Conservation (phyloP, 1,284 basidiomycete genomes). For the Fomitopsis palustris region DNA sequence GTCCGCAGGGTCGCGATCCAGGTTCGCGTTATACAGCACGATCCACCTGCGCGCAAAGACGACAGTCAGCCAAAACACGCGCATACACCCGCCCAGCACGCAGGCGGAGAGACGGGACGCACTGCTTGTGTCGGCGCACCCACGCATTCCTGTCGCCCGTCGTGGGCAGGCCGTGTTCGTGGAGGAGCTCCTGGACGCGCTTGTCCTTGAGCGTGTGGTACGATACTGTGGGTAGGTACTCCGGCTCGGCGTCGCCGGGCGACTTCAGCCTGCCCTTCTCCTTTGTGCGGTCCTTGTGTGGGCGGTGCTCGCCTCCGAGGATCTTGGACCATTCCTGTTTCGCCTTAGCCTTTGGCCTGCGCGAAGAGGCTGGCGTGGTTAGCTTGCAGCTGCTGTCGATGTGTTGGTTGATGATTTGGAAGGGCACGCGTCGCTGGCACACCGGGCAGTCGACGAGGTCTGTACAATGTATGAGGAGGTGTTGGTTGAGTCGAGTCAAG, state of each 20-base stretch:
- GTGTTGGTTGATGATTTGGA: slow-evolving; percentile 51
- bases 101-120: slow-evolving; percentile 14
- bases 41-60: slow-evolving; percentile 48
- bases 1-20: slow-evolving; percentile 48
- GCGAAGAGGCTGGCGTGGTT: slow-evolving; percentile 15
- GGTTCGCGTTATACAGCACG: slow-evolving; percentile 65
- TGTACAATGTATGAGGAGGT: not conserved
- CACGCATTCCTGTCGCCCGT: slow-evolving; percentile 50
- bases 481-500: too few species aligned
- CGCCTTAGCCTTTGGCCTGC: slow-evolving; percentile 23
- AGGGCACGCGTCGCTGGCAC: slow-evolving; percentile 43
- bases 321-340: slow-evolving; percentile 49
- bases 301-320: slow-evolving; percentile 31
- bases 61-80: not conserved
- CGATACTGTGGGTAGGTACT: slow-evolving; percentile 60
- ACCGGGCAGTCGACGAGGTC: slow-evolving; percentile 50
- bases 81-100: not conserved
- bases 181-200: slow-evolving; percentile 55
- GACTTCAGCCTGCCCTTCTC: slow-evolving; percentile 37
- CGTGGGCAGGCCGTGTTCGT: slow-evolving; percentile 45
- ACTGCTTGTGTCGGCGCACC: slow-evolving; percentile 61
- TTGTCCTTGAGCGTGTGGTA: slow-evolving; percentile 64
- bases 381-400: slow-evolving; percentile 49
- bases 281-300: slow-evolving; percentile 2
- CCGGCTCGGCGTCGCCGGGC: slow-evolving; percentile 27